phyloP scores from a whole-genome alignment of 2,329 filamentous ascomycete species.

The Alternaria hordeiaustralica region DNA sequence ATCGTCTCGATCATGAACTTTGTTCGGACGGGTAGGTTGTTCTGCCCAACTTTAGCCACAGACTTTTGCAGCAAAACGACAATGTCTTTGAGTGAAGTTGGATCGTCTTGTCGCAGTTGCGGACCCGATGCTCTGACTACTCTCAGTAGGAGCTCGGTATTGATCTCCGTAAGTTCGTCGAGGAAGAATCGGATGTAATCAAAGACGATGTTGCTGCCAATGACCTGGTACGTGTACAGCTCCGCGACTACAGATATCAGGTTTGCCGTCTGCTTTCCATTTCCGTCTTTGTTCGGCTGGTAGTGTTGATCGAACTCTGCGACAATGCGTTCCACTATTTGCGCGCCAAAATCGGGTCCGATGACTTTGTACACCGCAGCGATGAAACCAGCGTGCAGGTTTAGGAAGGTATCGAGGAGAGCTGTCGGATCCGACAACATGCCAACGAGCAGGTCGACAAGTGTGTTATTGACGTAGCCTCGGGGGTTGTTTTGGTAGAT shows the following conservation, averaged over 20 bases:
- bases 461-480: constrained; percentile 82
- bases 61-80: constrained; percentile 78
- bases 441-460: constrained; percentile 79
- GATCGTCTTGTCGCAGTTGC: constrained; percentile 86
- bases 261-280: constrained; percentile 70
- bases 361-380: constrained; percentile 86
- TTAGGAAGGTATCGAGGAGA: constrained; percentile 86
- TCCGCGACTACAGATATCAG: constrained; percentile 82
- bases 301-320: constrained; percentile 75
- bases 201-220: constrained; percentile 83
- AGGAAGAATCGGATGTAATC: constrained; percentile 87
- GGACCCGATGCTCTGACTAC: constrained; percentile 81
- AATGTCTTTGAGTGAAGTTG: constrained; percentile 86
- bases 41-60: constrained; percentile 70
- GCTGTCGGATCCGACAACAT: constrained; percentile 79
- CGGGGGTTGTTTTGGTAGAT: constrained; percentile 84
- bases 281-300: constrained; percentile 47
- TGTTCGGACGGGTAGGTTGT: constrained; percentile 81
- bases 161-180: constrained; percentile 76
- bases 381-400: constrained; percentile 88
- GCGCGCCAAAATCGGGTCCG: constrained; percentile 87
- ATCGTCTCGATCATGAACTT: constrained; percentile 99
- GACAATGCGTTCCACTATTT: constrained; percentile 80
- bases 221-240: constrained; percentile 89
- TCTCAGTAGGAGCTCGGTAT: constrained; percentile 85